Percentiles rank a stretch among this genome's conserved stretches.
Evolutionary conservation across 305 asterid species (phyloP).

Genomic region (Fraxinus floribunda): DNA sequence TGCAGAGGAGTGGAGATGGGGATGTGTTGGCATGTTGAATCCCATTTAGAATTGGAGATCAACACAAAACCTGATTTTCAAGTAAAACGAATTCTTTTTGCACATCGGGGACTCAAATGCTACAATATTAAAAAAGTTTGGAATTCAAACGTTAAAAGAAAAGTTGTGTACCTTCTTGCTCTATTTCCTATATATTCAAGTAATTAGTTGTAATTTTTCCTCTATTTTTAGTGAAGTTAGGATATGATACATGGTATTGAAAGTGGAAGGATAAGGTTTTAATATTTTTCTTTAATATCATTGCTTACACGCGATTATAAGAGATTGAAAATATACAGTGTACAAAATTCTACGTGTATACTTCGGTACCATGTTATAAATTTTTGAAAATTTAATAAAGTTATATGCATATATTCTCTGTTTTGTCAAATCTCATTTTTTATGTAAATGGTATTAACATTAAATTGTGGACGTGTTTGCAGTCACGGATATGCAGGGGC

Average conservation of each 20-base stretch:
- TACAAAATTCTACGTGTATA: no score
- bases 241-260: no score
- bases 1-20: background rate
- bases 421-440: no score
- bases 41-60: background rate
- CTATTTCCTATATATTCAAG: background rate
- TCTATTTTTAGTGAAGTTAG: background rate
- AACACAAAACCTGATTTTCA: background rate
- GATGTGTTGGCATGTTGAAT: background rate
- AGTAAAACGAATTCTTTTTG: background rate
- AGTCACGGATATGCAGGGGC: no score
- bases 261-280: background rate
- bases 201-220: background rate
- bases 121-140: background rate
- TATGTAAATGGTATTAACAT: no score
- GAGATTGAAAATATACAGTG: no score
- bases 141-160: background rate
- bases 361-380: no score
- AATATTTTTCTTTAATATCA: background rate
- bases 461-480: no score
- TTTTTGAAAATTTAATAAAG: no score
- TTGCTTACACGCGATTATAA: no score
- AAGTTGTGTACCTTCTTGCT: background rate
- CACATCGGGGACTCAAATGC: background rate
- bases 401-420: no score